Percentiles rank a stretch among this genome's conserved stretches.
Conservation (phyloP, 129 eudicot genomes). For the Flaveria trinervia region DNA sequence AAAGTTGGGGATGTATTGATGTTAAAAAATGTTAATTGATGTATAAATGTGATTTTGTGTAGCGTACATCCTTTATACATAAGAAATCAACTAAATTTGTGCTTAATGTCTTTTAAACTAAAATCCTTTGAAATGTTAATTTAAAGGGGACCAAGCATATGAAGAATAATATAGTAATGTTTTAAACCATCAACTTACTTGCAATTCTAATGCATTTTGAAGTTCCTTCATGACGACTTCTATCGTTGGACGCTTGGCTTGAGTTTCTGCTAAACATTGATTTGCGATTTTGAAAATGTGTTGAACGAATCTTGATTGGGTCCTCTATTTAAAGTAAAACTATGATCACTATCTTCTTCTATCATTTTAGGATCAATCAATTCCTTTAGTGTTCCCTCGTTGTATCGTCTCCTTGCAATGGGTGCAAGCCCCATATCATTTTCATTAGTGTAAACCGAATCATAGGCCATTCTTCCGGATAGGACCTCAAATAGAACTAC, state of each 20-base stretch:
- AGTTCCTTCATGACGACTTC: background rate
- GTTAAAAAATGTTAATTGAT: no score
- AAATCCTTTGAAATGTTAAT: background rate
- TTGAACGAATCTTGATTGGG: background rate
- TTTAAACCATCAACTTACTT: background rate
- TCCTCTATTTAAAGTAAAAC: background rate
- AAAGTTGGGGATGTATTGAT: no score
- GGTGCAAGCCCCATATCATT: background rate
- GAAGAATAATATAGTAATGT: background rate
- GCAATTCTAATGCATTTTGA: background rate
- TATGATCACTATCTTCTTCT: background rate
- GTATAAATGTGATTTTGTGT: no score
- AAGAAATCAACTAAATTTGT: background rate
- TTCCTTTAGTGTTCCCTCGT: background rate
- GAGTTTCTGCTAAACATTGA: background rate
- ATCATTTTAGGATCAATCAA: background rate
- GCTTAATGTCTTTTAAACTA: background rate
- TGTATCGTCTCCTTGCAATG: background rate
- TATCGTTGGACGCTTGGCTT: conserved; percentile 4
- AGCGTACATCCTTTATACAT: background rate
- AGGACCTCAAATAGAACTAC: conserved; percentile 1
- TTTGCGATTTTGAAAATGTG: background rate
- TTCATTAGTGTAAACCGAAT: background rate
- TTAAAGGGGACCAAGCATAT: background rate
- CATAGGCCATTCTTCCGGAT: background rate